Base-by-base conservation (phyloP, 2,329 filamentous ascomycete genomes). In the Aureobasidium sp. region DNA sequence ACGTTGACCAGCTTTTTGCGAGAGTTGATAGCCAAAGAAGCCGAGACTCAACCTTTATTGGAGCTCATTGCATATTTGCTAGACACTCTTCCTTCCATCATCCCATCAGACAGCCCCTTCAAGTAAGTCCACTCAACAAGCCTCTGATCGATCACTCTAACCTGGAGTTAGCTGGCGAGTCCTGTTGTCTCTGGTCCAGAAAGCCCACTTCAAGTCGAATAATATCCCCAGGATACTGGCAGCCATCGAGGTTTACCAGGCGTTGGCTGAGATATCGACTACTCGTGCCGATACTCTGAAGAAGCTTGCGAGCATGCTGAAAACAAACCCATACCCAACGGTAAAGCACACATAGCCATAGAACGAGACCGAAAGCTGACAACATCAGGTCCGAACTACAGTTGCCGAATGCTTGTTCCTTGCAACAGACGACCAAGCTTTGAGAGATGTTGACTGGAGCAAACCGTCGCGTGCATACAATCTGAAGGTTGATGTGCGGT, bases 201-300 rank as follows among this genome's bases (percentile, higher is more conserved):
- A 87, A 73, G 82, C 89, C 0, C 89, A 92, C 65, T 92, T 89
- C 77, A 93, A 92, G 74, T 89, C 88, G 1, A 85, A 87, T 25
- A 94, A 90, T 71, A 83, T 96, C 48, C 83, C 86, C 55, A 93
- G 94, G 72, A 80, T 97, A 1, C 84, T 90, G 70, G 88, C 90
- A 0, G 90, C 89, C 27, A 78, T 95, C 64, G 88, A 87, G 68
- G 82, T 94, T 13, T 97, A 97, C 73, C 83, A 86, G 3, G 85
- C 85, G 0, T 75, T 96, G 30, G 84, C 85, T 4, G 68, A 70
- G n/a, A 72, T 81, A n/a, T 73, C 77, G 29, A 76, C 77, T 0
- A 75, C 83, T 8, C 74, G 76, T 9, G 77, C 78, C 62, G 81
- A 82, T 25, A 88, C 87, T 3, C 73, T 85, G 59, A 85, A 82